These are phyloP conservation scores for Phyllosticta ampelicida DNA, from an alignment of 2,329 filamentous ascomycete species.

Conservation along the genomic window DNA sequence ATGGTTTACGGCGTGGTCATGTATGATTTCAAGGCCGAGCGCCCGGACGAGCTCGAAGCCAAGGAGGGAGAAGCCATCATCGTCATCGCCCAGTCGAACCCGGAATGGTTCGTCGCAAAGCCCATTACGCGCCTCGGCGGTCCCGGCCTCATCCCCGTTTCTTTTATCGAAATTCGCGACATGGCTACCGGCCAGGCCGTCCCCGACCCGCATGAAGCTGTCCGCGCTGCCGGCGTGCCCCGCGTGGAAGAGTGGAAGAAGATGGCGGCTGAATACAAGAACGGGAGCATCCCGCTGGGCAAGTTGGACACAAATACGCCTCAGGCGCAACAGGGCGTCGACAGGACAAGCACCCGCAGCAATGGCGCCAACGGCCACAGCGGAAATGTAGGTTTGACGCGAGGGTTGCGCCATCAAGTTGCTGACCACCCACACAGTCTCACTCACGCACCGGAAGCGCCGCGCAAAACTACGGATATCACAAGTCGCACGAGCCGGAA, in stretches of 20 bases:
- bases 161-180: conserved; percentile 91
- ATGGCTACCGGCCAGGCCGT: conserved; percentile 82
- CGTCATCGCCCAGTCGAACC: conserved; percentile 95
- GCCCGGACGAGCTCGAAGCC: conserved; percentile 91
- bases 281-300: conserved; percentile 92
- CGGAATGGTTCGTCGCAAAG: conserved; percentile 98
- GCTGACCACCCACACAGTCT: conserved; percentile 4
- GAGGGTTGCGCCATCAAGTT: conserved; percentile 34
- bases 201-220: conserved; percentile 70
- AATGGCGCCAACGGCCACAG: conserved; percentile 31
- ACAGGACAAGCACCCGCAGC: conserved; percentile 66
- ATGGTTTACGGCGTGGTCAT: conserved; percentile 97
- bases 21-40: conserved; percentile 91
- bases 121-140: conserved; percentile 96
- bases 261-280: conserved; percentile 98
- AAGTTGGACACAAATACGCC: conserved; percentile 57
- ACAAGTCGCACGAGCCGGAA: conserved; percentile 2
- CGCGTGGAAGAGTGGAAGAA: conserved; percentile 99
- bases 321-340: conserved; percentile 49
- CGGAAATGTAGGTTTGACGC: conserved; percentile 26
- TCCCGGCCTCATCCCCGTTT: conserved; percentile 88
- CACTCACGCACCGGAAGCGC: conserved; percentile 13
- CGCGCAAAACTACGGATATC: conserved; percentile 4
- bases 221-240: conserved; percentile 79
- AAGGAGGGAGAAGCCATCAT: conserved; percentile 95